A percentile compares a stretch with the other conserved stretches of the same genome.
Conservation (phyloP, 164 flowering plant genomes). For the Stephania cephalantha region DNA sequence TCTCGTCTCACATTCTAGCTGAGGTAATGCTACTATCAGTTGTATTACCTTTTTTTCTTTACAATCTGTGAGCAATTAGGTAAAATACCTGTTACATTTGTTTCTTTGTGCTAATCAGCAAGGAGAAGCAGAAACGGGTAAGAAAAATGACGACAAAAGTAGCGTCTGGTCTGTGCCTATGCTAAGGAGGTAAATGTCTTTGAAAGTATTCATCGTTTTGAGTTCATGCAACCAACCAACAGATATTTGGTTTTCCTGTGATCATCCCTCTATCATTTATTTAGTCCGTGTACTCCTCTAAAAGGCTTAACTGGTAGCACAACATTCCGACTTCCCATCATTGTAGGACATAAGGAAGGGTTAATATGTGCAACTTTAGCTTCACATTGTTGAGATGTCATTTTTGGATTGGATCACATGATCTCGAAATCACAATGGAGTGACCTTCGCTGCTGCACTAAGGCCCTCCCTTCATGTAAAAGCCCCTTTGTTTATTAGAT, state of each 20-base stretch:
- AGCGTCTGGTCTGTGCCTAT: conserved; percentile 65
- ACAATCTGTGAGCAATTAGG: conserved; percentile 6
- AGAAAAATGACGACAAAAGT: conserved; percentile 37
- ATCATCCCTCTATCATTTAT: neutral
- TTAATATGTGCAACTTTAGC: too few relatives aligned
- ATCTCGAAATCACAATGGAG: too few relatives aligned
- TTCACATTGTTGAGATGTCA: too few relatives aligned
- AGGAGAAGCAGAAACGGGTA: conserved; percentile 36
- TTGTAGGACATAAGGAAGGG: too few relatives aligned
- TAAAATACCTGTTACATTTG: neutral
- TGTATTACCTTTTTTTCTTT: neutral
- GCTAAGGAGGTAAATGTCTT: conserved; percentile 59
- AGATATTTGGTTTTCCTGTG: neutral
- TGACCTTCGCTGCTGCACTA: too few relatives aligned
- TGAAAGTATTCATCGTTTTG: neutral
- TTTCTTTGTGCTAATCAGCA: conserved; percentile 22
- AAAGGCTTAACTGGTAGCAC: too few relatives aligned
- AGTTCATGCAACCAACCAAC: neutral
- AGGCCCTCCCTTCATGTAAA: too few relatives aligned
- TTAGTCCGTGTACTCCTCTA: too few relatives aligned
- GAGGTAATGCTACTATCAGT: conserved; percentile 40
- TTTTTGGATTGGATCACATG: too few relatives aligned
- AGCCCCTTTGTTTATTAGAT: too few relatives aligned
- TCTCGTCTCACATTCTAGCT: conserved; percentile 88
- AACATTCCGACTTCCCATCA: too few relatives aligned